Evolutionary conservation across 768 basidiomycete genomes (phyloP), one percentile per base, ranked within the genome.

Genomic region (Termitomyces sp.): DNA sequence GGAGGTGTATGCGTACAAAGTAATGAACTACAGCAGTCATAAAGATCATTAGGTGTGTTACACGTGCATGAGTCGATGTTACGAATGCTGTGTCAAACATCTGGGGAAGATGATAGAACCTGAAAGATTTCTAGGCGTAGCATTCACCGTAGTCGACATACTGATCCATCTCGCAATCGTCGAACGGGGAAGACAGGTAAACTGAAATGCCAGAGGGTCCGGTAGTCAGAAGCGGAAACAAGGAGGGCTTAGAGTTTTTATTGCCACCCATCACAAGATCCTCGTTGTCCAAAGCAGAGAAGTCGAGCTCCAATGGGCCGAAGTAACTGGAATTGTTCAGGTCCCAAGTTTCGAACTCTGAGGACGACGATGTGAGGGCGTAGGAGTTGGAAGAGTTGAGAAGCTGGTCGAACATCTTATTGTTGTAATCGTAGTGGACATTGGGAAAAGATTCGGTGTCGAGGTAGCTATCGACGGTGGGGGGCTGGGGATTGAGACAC

Each of bases 121-220:
- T 29, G 37, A 35, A 8, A n/a, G 29, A 41, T 14, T 40, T 53
- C 17, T 44, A 62, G 8, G 14, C 42, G n/a, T 37, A 42, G 49
- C 59, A 56, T 19, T 55, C 52, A 17, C 19, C 43, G 53, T 57
- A 63, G 51, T 63, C 50, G 42, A 63, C 50, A n/a, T 50, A 63
- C n/a, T 56, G 34, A 31, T 58, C 57, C 62, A 60, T 63, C 34
- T 63, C 62, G 5, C 42, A 40, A 21, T 58, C 49, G 16, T 44
- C 19, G n/a, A 35, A 44, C n/a, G 17, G n/a, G 12, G 19, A 19
- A 41, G 27, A 43, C 27, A 5, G 32, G 41, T 19, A 19, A 2
- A 31, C n/a, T 17, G 49, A 38, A 17, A 19, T 51, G 8, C 11
- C 12, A 29, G 27, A 21, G 32, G 8, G 41, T 7, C 52, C 41